These are phyloP conservation scores for Ilyonectria mors-panacis DNA, from an alignment of 2,329 filamentous ascomycete species.

Conservation along the genomic window DNA sequence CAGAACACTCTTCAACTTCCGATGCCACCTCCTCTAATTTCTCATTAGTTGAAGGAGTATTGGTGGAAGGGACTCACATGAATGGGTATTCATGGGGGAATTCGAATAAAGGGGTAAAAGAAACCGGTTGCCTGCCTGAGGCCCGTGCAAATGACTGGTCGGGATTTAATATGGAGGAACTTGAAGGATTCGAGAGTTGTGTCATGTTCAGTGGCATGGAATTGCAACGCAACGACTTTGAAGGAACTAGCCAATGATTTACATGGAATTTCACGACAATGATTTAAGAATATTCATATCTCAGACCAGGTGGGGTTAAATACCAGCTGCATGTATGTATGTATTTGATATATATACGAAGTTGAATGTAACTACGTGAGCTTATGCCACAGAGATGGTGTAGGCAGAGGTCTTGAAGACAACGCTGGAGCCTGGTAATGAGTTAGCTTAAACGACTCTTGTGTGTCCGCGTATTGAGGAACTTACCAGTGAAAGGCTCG, in stretches of 20 bases:
- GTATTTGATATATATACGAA: not conserved
- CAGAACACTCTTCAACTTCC: not conserved
- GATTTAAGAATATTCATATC: no score
- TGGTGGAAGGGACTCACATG: not conserved
- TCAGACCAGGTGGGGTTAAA: not conserved
- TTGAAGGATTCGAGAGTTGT: not conserved
- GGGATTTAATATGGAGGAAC: not conserved
- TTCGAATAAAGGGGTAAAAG: not conserved
- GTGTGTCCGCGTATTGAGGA: no score
- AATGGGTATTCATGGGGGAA: not conserved
- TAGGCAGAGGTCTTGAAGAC: conserved; percentile 27
- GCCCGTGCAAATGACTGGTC: not conserved
- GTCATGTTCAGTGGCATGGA: not conserved
- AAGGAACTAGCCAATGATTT: no score
- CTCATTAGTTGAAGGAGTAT: not conserved
- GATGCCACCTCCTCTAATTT: not conserved
- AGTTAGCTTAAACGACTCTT: not conserved
- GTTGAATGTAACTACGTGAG: not conserved
- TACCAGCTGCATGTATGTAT: conserved; percentile 20
- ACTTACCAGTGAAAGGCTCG: conserved; percentile 66
- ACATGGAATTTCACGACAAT: no score
- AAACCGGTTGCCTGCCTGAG: not conserved
- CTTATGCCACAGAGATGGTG: conserved; percentile 26
- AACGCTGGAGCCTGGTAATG: conserved; percentile 12
- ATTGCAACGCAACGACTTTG: no score